These are phyloP conservation scores for Rhododendron vialii DNA, from an alignment of 148 eudicot species.

Conservation along the genomic window DNA sequence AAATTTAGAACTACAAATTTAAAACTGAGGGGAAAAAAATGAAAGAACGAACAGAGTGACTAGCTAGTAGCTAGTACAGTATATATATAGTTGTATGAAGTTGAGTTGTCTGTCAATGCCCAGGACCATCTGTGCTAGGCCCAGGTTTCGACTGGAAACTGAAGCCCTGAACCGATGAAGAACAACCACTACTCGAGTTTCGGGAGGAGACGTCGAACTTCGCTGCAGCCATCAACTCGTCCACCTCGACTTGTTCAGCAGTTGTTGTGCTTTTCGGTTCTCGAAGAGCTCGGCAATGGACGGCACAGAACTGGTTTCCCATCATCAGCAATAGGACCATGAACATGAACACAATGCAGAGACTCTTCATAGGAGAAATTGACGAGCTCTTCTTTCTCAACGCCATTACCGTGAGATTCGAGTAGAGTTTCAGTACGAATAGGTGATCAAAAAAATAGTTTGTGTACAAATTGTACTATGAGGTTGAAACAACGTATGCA, in stretches of 20 bases:
- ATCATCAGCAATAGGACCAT: neutral
- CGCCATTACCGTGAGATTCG: neutral
- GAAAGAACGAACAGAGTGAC: neutral
- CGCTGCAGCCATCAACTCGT: neutral
- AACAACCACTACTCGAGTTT: neutral
- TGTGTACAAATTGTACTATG: neutral
- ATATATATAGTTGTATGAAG: neutral
- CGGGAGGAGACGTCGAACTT: neutral
- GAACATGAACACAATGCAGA: neutral
- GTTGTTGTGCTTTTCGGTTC: neutral
- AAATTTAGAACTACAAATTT: neutral
- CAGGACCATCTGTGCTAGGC: neutral
- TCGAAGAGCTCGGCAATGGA: neutral
- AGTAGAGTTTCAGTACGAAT: neutral
- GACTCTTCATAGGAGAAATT: neutral
- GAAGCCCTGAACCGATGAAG: neutral
- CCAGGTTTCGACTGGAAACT: neutral
- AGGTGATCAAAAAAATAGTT: neutral
- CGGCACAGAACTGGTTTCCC: neutral
- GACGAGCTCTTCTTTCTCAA: neutral
- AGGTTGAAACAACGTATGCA: neutral
- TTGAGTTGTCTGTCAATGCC: neutral
- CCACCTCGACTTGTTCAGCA: neutral
- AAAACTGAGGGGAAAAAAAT: neutral
- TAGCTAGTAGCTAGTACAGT: neutral